Percentiles rank a stretch among this genome's conserved stretches.
phyloP scores from a whole-genome alignment of 1,284 basidiomycete species.

The Phaffia rhodozyma region DNA sequence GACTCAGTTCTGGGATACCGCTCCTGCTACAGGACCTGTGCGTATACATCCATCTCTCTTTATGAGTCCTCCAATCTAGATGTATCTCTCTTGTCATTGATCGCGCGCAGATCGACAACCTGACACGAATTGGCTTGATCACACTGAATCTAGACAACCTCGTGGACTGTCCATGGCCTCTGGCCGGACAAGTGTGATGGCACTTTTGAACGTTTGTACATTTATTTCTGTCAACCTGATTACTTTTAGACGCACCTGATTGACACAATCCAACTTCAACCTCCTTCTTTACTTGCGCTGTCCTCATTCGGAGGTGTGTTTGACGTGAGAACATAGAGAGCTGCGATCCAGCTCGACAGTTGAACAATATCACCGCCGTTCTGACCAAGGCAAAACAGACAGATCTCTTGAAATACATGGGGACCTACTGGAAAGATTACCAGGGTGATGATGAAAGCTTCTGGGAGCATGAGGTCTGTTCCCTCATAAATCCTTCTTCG shows the following conservation, averaged over 20 bases:
- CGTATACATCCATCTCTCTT: too few species aligned
- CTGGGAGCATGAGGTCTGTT: slow-evolving; percentile 24
- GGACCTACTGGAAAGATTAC: slow-evolving; percentile 31
- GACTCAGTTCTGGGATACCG: slow-evolving; percentile 22
- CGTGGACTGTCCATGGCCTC: slow-evolving; percentile 23
- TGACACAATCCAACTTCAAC: slow-evolving; percentile 46
- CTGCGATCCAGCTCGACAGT: slow-evolving; percentile 55
- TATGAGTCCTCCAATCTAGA: slow-evolving; percentile 17
- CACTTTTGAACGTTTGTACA: too few species aligned
- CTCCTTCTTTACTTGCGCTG: not conserved
- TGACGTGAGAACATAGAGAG: slow-evolving; percentile 27
- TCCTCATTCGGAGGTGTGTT: not conserved
- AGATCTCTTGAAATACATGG: slow-evolving; percentile 53
- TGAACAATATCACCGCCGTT: slow-evolving; percentile 47
- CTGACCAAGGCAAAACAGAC: slow-evolving; percentile 48
- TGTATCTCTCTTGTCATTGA: too few species aligned
- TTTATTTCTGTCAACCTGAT: too few species aligned
- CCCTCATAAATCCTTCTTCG: too few species aligned
- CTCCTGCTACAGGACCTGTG: not conserved
- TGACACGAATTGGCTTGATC: too few species aligned
- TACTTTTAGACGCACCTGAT: too few species aligned
- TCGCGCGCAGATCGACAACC: too few species aligned
- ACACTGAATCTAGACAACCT: not conserved
- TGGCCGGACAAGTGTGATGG: slow-evolving; percentile 15
- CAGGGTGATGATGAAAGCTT: slow-evolving; percentile 27